These are phyloP conservation scores for Fragaria nilgerrensis DNA, from an alignment of 306 rosid species.

Conservation along the genomic window DNA sequence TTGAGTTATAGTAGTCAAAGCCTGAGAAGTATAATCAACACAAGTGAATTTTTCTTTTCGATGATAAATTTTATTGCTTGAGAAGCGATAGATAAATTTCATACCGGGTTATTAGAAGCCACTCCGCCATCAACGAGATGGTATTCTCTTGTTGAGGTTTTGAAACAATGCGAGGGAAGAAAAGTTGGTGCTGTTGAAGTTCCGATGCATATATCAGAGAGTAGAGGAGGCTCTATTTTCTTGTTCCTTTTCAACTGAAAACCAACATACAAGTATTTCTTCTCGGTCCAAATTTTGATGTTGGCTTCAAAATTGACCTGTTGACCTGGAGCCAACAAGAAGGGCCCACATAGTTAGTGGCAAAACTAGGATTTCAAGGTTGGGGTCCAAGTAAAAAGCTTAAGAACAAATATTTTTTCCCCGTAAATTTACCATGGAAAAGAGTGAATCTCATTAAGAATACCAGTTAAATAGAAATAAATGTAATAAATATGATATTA, in stretches of 20 bases:
- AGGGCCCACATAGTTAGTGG: no score
- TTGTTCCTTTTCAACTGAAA: not conserved
- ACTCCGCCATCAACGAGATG: slow-evolving; percentile 12
- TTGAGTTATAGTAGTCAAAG: not conserved
- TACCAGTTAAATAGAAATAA: no score
- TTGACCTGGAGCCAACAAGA: no score
- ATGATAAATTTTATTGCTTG: not conserved
- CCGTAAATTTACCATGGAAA: no score
- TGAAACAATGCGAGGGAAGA: not conserved
- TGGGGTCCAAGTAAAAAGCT: no score
- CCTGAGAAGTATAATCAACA: not conserved
- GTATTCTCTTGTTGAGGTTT: not conserved
- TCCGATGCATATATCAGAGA: slow-evolving; percentile 10
- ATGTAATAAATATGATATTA: no score
- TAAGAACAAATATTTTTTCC: no score
- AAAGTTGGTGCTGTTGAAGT: slow-evolving; percentile 6
- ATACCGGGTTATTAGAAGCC: slow-evolving; percentile 7
- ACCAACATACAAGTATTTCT: not conserved
- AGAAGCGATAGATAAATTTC: not conserved
- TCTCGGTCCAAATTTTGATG: no score
- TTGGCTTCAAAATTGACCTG: no score
- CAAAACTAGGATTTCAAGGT: no score
- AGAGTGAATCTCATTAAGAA: no score
- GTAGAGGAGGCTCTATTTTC: not conserved
- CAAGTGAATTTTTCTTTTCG: not conserved